Evolutionary conservation across 176 grass and related monocot species (phyloP).

Genomic region (Thinopyrum elongatum): DNA sequence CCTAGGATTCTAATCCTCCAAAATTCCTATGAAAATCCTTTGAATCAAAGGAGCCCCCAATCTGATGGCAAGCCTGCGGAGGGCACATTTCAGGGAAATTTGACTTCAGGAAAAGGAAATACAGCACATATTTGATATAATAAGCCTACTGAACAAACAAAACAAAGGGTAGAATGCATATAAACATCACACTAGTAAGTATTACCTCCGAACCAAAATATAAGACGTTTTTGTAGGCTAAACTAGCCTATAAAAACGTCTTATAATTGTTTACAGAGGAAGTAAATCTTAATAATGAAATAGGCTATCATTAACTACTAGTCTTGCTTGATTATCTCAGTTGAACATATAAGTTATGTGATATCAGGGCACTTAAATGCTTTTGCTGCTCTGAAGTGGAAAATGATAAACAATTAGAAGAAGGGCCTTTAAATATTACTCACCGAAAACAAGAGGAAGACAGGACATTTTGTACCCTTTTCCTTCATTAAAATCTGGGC

Average conservation of each 20-base stretch:
- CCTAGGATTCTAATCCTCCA: too few relatives aligned
- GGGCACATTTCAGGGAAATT: conserved; percentile 16
- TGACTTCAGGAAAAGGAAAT: background rate
- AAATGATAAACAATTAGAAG: conserved; percentile 23
- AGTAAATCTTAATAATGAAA: background rate
- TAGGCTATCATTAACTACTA: conserved; percentile 10
- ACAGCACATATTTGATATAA: conserved; percentile 2
- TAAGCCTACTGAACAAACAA: conserved; percentile 13
- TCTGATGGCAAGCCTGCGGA: background rate
- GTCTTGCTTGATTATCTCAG: conserved; percentile 1
- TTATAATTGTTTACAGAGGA: background rate
- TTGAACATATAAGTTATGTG: conserved; percentile 23
- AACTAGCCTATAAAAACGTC: too few relatives aligned
- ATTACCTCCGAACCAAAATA: too few relatives aligned
- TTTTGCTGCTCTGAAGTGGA: conserved; percentile 1
- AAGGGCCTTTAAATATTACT: conserved; percentile 32
- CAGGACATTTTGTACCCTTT: conserved; percentile 52
- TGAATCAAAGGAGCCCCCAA: background rate
- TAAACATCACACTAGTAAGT: background rate
- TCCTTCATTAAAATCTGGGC: conserved; percentile 49
- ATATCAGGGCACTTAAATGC: background rate
- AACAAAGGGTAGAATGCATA: conserved; percentile 2
- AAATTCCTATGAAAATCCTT: too few relatives aligned
- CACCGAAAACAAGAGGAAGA: conserved; percentile 94
- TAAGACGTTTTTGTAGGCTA: too few relatives aligned